Base-by-base conservation (phyloP, 345 rosid species). In the Sisymbrium irio region DNA sequence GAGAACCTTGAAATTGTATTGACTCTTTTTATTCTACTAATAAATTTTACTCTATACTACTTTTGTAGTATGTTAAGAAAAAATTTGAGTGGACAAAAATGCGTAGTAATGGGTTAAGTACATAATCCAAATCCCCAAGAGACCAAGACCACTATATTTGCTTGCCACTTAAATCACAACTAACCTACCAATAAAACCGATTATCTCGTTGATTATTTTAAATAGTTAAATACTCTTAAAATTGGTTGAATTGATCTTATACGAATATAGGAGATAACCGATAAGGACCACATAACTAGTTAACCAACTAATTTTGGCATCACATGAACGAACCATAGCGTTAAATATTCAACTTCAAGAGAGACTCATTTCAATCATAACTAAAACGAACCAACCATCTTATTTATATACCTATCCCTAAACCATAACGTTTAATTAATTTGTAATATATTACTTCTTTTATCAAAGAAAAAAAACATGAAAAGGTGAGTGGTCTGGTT, bases 251-350 rank as follows among this genome's bases (percentile, higher is more conserved):
- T 7, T 73, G 8, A 63, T 42, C 11, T 63, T 15, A 20, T 18
- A 49, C 20, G 18, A 18, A 49, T 49, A 41, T 30, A 53, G 19
- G 40, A 33, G 58, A 72, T 28, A 47, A 39, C 60, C 35, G 51
- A 54, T 65, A 46, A 67, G 67, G 61, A 73, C 36, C 67, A 37
- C 45, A 49, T 10, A 68, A 11, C 49, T 53, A 32, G 79, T 44
- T 59, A 27, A 50, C 62, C 62, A 57, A 67, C 78, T 67, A 47
- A 47, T 49, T 4, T 67, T 75, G 69, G 56, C 40, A 67, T 60
- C 47, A 75, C 69, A 59, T 49, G 19, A 74, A 30, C 39, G 19
- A 74, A 30, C 39, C 62, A 40, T 59, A 12, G 18, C 18, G 28
- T 39, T 57, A 41, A 14, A 74, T 57, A 36, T 3, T 66, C 45